Base-by-base conservation (phyloP, 257 asterid species). In the Nicotiana tomentosiformis region DNA sequence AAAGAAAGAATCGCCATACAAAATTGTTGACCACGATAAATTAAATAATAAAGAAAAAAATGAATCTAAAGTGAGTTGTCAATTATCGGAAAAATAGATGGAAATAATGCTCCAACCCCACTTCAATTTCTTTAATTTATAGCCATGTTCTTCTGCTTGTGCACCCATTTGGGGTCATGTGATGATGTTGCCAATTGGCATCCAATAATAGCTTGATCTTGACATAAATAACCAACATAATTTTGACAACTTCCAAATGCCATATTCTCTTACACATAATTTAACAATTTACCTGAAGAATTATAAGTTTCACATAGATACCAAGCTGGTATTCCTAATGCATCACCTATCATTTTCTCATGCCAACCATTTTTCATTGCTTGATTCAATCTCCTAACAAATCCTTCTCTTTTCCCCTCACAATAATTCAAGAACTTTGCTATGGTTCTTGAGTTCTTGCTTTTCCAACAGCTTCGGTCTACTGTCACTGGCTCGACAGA, bases 371-470 rank as follows among this genome's bases (percentile, higher is more conserved):
- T 85, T 86, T 77, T 89, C 94, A 93, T 83, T 8, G 78, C 91
- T 30, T 77, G 90, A 74, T 94, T 94, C 92, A 93, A 85, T 74
- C 90, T 88, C 18, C 91, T n/a, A 66, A 93, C 33, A 83, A 90
- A 94, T 55, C 97, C 98, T 0, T 91, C 83, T 14, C 66, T 88
- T 20, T 83, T 79, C 35, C 82, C 30, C 86, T 93, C 98, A 14
- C 86, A 80, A 64, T 84, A 77, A 14, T 61, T 83, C 88, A 93
- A 86, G 66, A 88, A 86, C 56, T 82, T 84, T 39, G 89, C 93
- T 90, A 91, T 91, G 81, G 10, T 57, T 26, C 64, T 61, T 2
- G 80, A 1, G 10, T 88, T 86, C 82, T 55, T 65, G 77, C 69
- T 83, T 74, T 62, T 77, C 94, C 90, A 90, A 39, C 89, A 88